A percentile compares a stretch with the other conserved stretches of the same genome.
These are phyloP conservation scores for Fusarium tricinctum DNA, from an alignment of 2,329 filamentous ascomycete genomes.

Conservation along the genomic window DNA sequence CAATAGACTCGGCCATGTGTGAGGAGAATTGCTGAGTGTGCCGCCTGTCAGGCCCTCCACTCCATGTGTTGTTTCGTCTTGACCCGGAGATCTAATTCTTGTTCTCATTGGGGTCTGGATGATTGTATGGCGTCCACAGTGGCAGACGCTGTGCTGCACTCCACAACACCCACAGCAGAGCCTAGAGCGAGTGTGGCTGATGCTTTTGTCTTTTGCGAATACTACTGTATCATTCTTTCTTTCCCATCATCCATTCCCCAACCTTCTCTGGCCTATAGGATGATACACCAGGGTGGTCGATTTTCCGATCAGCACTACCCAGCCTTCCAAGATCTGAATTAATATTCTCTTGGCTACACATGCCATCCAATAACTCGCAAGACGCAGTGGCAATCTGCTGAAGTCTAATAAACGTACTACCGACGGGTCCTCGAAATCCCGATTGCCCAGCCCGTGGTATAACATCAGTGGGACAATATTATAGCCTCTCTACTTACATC, in stretches of 20 bases:
- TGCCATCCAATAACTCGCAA: background rate
- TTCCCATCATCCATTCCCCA: background rate
- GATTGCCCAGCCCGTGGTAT: background rate
- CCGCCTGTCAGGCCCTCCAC: constrained; percentile 19
- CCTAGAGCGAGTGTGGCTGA: constrained; percentile 20
- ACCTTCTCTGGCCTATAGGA: background rate
- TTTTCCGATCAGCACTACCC: constrained; percentile 5
- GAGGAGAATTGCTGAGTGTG: background rate
- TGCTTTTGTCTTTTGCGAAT: constrained; percentile 16
- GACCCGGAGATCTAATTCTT: constrained; percentile 11
- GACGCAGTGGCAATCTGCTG: constrained; percentile 1
- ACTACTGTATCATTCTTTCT: constrained; percentile 7
- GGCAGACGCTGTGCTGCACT: background rate
- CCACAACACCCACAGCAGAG: constrained; percentile 13
- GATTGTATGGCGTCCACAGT: constrained; percentile 22
- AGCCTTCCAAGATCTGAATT: constrained; percentile 2
- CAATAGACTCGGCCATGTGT: constrained; percentile 9
- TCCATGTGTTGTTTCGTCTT: constrained; percentile 29
- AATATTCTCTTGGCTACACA: constrained; percentile 7
- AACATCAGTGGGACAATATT: constrained; percentile 2
- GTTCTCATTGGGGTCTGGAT: background rate
- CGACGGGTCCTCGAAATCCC: constrained; percentile 6
- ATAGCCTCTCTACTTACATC: background rate
- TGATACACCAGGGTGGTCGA: constrained; percentile 6
- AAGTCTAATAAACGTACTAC: constrained; percentile 13